Conservation (phyloP, 2,329 filamentous ascomycete species). For the Metarhizium anisopliae region DNA sequence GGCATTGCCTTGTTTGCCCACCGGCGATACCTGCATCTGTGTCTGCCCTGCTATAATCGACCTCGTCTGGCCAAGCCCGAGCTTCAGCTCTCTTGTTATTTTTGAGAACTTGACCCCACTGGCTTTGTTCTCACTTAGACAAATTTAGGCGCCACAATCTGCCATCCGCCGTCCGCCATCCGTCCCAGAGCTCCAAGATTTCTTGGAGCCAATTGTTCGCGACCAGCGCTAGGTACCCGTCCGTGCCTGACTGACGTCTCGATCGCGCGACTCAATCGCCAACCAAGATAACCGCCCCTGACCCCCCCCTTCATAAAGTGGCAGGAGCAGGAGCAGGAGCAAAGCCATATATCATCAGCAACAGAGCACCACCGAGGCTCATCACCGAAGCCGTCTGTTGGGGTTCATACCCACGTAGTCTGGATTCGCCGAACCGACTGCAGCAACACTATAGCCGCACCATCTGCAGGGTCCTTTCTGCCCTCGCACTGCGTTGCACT, state of each 20-base stretch:
- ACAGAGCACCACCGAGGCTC: not conserved
- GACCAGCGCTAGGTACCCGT: conserved; percentile 15
- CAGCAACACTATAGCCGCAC: not conserved
- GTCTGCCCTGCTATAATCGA: not conserved
- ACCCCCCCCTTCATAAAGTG: not conserved
- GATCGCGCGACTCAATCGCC: conserved; percentile 4
- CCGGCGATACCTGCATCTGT: not conserved
- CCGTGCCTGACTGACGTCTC: conserved; percentile 6
- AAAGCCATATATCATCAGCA: not conserved
- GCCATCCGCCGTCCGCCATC: conserved; percentile 9
- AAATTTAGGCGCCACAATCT: conserved; percentile 9
- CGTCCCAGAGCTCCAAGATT: not conserved
- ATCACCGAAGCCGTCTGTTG: not conserved
- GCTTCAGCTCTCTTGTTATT: not conserved
- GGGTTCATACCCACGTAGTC: not conserved
- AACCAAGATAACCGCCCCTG: not conserved
- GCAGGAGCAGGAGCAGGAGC: not conserved
- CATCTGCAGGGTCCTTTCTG: not conserved
- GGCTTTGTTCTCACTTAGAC: conserved; percentile 4
- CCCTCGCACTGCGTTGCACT: conserved; percentile 6
- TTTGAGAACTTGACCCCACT: not conserved
- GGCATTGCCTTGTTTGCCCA: not conserved
- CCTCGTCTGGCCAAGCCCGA: not conserved
- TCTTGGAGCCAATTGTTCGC: conserved; percentile 1
- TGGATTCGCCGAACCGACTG: not conserved